Percentiles rank a stretch among this genome's conserved stretches.
These are phyloP conservation scores for Mycena chlorophos DNA, from an alignment of 768 basidiomycete genomes.

Conservation along the genomic window DNA sequence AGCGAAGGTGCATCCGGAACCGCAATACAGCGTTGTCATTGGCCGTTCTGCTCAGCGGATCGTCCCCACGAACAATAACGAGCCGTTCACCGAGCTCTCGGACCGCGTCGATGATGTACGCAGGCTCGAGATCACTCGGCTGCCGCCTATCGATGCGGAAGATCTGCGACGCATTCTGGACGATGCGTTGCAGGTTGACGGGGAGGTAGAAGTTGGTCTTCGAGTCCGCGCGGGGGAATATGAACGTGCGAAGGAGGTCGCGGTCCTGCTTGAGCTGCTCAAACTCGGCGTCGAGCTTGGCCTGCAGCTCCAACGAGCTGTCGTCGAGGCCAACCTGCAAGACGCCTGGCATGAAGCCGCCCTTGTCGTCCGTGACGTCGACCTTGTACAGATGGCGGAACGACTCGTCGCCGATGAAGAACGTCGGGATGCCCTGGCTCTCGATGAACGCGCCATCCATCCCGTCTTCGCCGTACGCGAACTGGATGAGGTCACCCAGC, in stretches of 20 bases:
- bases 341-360: conserved; percentile 36
- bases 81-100: conserved; percentile 73
- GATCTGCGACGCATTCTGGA: conserved; percentile 93
- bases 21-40: conserved; percentile 88
- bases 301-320: conserved; percentile 66
- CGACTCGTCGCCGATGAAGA: conserved; percentile 70
- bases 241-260: conserved; percentile 71
- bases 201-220: conserved; percentile 82
- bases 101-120: conserved; percentile 81
- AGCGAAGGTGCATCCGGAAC: conserved; percentile 92
- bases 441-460: conserved; percentile 99
- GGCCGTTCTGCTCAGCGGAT: conserved; percentile 69
- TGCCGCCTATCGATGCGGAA: conserved; percentile 96
- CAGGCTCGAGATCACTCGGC: conserved; percentile 88
- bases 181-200: conserved; percentile 92
- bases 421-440: conserved; percentile 90
- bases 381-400: too few relatives aligned
- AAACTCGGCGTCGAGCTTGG: conserved; percentile 67
- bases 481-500: conserved; percentile 92
- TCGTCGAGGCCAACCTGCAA: conserved; percentile 84
- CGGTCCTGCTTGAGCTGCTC: conserved; percentile 70
- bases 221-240: conserved; percentile 79
- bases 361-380: too few relatives aligned
- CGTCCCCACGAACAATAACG: conserved; percentile 85
- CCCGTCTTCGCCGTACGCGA: conserved; percentile 97